A percentile compares a stretch with the other conserved stretches of the same genome.
Evolutionary conservation across 192 early-diverging fungal genomes (phyloP).

Genomic region (Gaertneriomyces semiglobifer): DNA sequence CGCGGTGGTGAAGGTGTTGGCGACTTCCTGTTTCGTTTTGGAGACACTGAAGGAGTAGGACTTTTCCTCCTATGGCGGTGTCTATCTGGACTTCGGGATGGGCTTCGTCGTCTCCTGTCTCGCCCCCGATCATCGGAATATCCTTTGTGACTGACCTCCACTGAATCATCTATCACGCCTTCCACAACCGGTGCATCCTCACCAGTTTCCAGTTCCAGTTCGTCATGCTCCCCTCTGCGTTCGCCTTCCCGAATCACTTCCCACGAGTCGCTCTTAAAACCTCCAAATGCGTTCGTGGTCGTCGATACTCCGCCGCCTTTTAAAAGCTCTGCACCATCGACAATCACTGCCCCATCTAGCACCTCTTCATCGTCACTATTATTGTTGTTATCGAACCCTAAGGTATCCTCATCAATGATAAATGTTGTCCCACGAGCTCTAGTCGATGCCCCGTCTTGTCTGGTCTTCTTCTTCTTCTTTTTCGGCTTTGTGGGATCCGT

Average conservation of each 20-base stretch:
- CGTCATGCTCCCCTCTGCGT: background rate
- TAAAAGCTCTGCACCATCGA: slow-evolving; percentile 14
- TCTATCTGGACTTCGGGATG: background rate
- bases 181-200: no score
- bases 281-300: slow-evolving; percentile 5
- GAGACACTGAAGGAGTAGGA: slow-evolving; percentile 8
- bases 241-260: slow-evolving; percentile 39
- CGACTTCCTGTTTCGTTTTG: background rate
- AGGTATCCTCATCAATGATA: slow-evolving; percentile 36
- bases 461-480: slow-evolving; percentile 24
- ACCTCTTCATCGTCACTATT: slow-evolving; percentile 29
- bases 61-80: background rate
- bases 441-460: background rate
- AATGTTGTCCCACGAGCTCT: slow-evolving; percentile 5
- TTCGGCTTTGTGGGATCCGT: slow-evolving; percentile 14
- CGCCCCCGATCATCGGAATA: no score
- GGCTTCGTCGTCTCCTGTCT: background rate
- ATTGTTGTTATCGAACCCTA: slow-evolving; percentile 8
- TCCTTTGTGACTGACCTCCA: no score
- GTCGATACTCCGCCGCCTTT: background rate
- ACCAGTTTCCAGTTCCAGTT: background rate
- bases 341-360: slow-evolving; percentile 27
- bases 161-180: no score
- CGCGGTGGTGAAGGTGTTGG: background rate
- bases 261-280: slow-evolving; percentile 33